Evolutionary conservation across 2,329 filamentous ascomycete genomes (phyloP), one percentile per base, ranked within the genome.

Genomic region (Dothidotthia symphoricarpi): DNA sequence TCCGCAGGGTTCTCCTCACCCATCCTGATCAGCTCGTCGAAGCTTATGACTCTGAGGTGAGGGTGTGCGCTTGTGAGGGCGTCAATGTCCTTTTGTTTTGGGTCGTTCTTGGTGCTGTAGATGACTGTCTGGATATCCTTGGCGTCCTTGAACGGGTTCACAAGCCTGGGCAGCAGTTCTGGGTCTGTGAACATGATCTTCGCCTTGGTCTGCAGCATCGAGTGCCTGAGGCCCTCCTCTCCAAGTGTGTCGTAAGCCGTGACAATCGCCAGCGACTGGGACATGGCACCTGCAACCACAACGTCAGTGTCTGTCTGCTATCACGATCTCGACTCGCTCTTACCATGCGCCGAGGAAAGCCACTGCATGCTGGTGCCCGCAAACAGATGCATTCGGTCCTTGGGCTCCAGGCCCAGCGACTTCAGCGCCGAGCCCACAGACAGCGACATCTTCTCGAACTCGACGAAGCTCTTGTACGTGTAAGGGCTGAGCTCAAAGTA

Each of bases 201-300:
- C 35, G 88, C 85, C 46, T 82, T 75, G 36, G 88, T 93, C 70
- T 95, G 86, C 15, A 82, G 75, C 49, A 96, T 78, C 3, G 89
- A 94, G 73, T 95, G 89, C 71, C 85, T 82, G 47, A 96, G 78
- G 31, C 89, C 90, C 46, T 83, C 81, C 57, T 88, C 80, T 36
- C 90, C 90, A 29, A 96, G 83, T 19, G 89, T 95, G 67, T 96
- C 90, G 69, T 96, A 96, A 34, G 90, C 89, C 30, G 91, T 97
- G 34, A 96, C 91, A 52, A 96, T 90, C 42, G 87, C 82, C 65
- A 96, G 81, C 29, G 87, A 90, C 69, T 97, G 91, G 12, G 89
- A 90, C 14, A 82, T 70, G 39, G 80, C 85, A 74, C 73, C 74
- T 75, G 27, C 14, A 31, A 15, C 9, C 10, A 15, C 19, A 26